A percentile compares a stretch with the other conserved stretches of the same genome.
Conservation (phyloP, 163 green algal species). For the Prototheca wickerhamii region DNA sequence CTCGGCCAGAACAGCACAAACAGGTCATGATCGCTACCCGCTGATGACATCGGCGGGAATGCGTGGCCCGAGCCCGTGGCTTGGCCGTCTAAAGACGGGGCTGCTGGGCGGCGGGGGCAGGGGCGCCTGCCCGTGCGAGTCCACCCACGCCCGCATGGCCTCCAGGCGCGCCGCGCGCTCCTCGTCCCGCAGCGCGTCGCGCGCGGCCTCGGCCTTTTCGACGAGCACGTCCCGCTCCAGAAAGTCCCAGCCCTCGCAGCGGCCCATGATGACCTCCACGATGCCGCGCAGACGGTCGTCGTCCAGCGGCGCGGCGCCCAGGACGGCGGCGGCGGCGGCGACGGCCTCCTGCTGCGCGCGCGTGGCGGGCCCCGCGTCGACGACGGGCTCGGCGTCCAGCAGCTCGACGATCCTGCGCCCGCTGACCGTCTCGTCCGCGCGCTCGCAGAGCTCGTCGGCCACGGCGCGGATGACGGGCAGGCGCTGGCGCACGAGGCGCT, state of each 20-base stretch:
- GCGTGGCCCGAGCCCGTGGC: not conserved
- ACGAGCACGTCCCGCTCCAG: conserved; percentile 3
- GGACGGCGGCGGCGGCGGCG: not conserved
- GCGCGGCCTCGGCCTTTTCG: not conserved
- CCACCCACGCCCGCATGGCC: not conserved
- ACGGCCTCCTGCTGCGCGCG: conserved; percentile 3
- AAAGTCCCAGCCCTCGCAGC: conserved; percentile 24
- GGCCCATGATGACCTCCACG: conserved; percentile 40
- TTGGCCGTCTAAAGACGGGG: not conserved
- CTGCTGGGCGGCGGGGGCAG: not conserved
- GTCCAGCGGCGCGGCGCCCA: not conserved
- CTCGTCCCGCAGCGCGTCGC: not conserved
- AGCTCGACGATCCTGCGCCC: conserved; percentile 36
- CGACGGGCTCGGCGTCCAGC: conserved; percentile 19
- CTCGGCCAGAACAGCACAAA: too few relatives aligned
- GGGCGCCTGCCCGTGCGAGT: not conserved
- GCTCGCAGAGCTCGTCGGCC: conserved; percentile 28
- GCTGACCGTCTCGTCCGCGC: conserved; percentile 32
- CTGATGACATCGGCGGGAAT: not conserved
- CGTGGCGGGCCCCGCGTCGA: conserved; percentile 3
- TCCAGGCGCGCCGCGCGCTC: not conserved
- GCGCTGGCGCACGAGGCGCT: conserved; percentile 24
- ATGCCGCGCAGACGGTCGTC: conserved; percentile 3
- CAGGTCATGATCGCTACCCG: not conserved
- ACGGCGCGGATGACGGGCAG: conserved; percentile 34